phyloP scores from a whole-genome alignment of 2,329 filamentous ascomycete species.

The Xylaria digitata region DNA sequence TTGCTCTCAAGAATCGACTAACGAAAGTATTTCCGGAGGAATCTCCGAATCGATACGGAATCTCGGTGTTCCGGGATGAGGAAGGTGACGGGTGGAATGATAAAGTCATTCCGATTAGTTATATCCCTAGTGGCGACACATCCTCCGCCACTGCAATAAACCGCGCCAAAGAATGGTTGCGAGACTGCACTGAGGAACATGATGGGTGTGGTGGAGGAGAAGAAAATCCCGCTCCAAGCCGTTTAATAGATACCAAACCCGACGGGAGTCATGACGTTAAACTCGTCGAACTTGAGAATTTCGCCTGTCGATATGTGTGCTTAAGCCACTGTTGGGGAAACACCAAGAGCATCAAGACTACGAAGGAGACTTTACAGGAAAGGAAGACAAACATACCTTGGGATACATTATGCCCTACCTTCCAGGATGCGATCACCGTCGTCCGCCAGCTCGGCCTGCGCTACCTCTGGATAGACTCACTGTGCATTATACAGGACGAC shows the following conservation, averaged over 20 bases:
- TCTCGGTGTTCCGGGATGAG: not conserved
- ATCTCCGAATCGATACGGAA: not conserved
- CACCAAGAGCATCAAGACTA: not conserved
- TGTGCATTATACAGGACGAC: slow-evolving; percentile 32
- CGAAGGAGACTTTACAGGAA: slow-evolving; percentile 1
- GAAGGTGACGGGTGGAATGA: not conserved
- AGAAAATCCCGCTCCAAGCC: not conserved
- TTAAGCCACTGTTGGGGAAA: slow-evolving; percentile 2
- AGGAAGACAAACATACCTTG: not conserved
- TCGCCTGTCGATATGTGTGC: not conserved
- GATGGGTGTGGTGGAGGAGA: not conserved
- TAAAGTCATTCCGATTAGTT: not conserved
- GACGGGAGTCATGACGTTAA: not conserved
- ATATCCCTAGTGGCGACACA: not conserved
- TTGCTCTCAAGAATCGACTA: slow-evolving; percentile 1
- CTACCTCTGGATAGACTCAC: slow-evolving; percentile 24
- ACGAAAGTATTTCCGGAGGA: not conserved
- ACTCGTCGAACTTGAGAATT: not conserved
- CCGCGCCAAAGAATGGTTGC: slow-evolving; percentile 4
- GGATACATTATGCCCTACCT: slow-evolving; percentile 3
- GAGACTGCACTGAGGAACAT: not conserved
- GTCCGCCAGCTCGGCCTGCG: not conserved
- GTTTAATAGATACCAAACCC: not conserved
- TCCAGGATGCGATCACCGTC: slow-evolving; percentile 3
- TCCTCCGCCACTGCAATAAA: not conserved